Percentiles rank a stretch among this genome's conserved stretches.
These are phyloP conservation scores for Syncephalis plumigaleata DNA, from an alignment of 371 early-diverging fungal species.

Conservation along the genomic window DNA sequence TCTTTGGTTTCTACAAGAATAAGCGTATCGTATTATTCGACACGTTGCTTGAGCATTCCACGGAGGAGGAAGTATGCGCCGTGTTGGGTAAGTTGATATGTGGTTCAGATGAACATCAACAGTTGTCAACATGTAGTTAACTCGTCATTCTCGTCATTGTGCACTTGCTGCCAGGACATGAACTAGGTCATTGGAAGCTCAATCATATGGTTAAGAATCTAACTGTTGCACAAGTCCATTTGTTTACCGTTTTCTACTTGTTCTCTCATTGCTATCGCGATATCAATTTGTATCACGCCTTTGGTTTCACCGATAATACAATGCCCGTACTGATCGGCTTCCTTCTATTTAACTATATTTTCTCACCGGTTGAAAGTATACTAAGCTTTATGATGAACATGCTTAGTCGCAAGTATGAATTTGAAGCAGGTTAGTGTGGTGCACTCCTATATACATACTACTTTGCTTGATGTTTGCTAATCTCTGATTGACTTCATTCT, in stretches of 20 bases:
- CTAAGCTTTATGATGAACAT: conserved; percentile 62
- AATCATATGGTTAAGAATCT: conserved; percentile 71
- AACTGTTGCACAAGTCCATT: conserved; percentile 49
- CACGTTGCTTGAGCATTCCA: conserved; percentile 77
- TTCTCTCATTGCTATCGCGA: conserved; percentile 63
- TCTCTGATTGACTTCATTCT: background rate
- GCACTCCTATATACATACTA: no score
- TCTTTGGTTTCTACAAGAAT: conserved; percentile 89
- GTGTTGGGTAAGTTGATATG: conserved; percentile 57
- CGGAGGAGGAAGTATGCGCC: conserved; percentile 81
- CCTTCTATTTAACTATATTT: conserved; percentile 64
- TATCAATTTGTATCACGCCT: conserved; percentile 53
- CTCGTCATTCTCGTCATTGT: conserved; percentile 4
- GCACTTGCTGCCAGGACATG: conserved; percentile 44
- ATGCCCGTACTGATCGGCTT: conserved; percentile 78
- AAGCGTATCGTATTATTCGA: conserved; percentile 97
- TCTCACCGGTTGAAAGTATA: conserved; percentile 60
- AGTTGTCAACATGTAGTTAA: background rate
- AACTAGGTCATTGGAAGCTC: conserved; percentile 94
- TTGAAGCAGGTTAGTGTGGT: conserved; percentile 63
- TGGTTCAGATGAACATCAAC: conserved; percentile 5
- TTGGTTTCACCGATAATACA: conserved; percentile 46
- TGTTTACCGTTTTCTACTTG: conserved; percentile 65
- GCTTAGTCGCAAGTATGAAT: conserved; percentile 77
- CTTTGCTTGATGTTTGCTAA: background rate